Conservation (phyloP, 768 basidiomycete species). For the Suillus occidentalis region DNA sequence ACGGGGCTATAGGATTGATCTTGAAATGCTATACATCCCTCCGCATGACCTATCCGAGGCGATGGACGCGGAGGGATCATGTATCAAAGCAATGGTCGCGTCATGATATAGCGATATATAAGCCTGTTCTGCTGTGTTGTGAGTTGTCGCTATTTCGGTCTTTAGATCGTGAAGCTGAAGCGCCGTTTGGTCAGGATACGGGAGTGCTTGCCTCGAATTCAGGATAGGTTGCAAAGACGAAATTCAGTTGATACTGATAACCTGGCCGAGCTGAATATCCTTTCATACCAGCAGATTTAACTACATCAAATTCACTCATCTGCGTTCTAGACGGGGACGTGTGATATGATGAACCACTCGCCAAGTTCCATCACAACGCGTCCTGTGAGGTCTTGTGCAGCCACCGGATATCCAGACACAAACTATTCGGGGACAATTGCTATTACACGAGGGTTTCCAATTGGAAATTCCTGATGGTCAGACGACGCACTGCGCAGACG, state of each 20-base stretch:
- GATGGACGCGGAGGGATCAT: neutral
- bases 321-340: neutral
- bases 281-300: neutral
- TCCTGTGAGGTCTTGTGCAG: neutral
- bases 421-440: neutral
- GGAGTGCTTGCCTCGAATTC: neutral
- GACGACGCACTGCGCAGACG: neutral
- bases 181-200: neutral
- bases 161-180: neutral
- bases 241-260: neutral
- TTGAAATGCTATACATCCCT: neutral
- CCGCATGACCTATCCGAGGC: conserved; percentile 1
- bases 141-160: neutral
- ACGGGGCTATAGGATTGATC: neutral
- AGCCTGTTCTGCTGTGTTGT: neutral
- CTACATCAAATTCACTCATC: neutral
- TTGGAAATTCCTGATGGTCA: neutral
- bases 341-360: neutral
- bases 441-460: neutral
- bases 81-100: neutral
- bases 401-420: neutral
- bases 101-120: neutral
- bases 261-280: neutral
- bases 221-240: neutral
- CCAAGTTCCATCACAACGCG: neutral